Conservation (phyloP, 768 basidiomycete genomes). For the Porpolomopsis calyptriformis region DNA sequence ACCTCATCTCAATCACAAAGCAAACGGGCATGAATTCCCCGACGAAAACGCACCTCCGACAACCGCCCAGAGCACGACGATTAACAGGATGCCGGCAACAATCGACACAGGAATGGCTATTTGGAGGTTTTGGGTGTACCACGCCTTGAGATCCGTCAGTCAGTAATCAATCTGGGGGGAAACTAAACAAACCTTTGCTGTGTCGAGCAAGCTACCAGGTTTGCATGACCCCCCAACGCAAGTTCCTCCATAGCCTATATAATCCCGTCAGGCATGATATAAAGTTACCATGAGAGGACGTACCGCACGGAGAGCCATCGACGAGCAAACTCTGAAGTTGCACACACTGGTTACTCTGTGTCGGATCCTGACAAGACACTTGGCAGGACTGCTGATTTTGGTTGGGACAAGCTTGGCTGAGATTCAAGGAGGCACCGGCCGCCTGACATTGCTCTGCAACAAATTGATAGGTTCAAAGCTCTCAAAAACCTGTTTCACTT, state of each 20-base stretch:
- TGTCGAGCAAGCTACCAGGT: constrained; percentile 45
- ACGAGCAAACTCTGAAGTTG: constrained; percentile 59
- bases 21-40: constrained; percentile 7
- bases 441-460: constrained; percentile 61
- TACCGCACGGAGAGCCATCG: constrained; percentile 79
- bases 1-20: no score
- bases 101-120: constrained; percentile 73
- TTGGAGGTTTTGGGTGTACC: constrained; percentile 68
- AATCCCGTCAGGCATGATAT: constrained; percentile 9
- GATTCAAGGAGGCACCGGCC: constrained; percentile 61
- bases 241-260: constrained; percentile 58
- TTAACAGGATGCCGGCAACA: constrained; percentile 50
- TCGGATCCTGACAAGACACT: constrained; percentile 73
- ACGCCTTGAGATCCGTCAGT: constrained; percentile 35
- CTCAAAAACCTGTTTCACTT: constrained; percentile 20
- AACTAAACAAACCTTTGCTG: constrained; percentile 48
- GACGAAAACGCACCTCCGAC: constrained; percentile 28
- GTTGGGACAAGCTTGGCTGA: constrained; percentile 56
- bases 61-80: constrained; percentile 47
- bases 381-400: constrained; percentile 58
- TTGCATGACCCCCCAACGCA: constrained; percentile 56
- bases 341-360: constrained; percentile 47
- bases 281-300: constrained; percentile 15
- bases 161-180: neutral
- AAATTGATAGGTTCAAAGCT: constrained; percentile 9